Evolutionary conservation across 805 yeast species (phyloP).

Genomic region (Kuraishia borneana): DNA sequence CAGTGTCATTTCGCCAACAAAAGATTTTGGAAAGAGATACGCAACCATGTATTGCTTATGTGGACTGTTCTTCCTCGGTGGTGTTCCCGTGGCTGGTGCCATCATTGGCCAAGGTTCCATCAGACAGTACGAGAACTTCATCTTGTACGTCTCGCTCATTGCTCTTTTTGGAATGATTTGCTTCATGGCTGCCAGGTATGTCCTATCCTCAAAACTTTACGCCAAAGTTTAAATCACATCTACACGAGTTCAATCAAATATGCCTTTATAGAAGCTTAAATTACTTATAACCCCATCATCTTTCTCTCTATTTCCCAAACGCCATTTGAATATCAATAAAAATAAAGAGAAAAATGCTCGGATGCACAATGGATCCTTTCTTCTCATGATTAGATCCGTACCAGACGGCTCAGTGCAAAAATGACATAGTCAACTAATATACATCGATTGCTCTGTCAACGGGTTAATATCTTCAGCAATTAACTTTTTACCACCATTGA

Average conservation of each 20-base stretch:
- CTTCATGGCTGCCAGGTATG: background rate
- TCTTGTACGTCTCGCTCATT: slow-evolving; percentile 20
- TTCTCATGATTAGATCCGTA: too few relatives aligned
- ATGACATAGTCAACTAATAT: background rate
- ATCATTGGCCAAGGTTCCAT: slow-evolving; percentile 21
- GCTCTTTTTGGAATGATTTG: background rate
- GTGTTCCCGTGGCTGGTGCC: slow-evolving; percentile 20
- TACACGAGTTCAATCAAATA: background rate
- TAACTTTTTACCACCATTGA: slow-evolving; percentile 22
- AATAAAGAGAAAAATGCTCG: too few relatives aligned
- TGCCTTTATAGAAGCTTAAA: background rate
- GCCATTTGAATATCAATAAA: too few relatives aligned
- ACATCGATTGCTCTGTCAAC: too few relatives aligned
- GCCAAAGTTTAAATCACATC: background rate
- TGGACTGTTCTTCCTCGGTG: slow-evolving; percentile 19
- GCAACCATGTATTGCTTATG: slow-evolving; percentile 42
- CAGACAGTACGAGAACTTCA: slow-evolving; percentile 22
- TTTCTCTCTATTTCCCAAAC: too few relatives aligned
- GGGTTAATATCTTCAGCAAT: too few relatives aligned
- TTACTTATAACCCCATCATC: background rate
- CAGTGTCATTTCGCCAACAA: slow-evolving; percentile 42
- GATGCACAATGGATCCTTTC: too few relatives aligned
- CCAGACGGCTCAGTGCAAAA: too few relatives aligned
- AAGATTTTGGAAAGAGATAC: slow-evolving; percentile 54
- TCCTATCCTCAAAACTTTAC: background rate